Evolutionary conservation across 192 early-diverging fungal genomes (phyloP).

Genomic region (Coemansia furcata): DNA sequence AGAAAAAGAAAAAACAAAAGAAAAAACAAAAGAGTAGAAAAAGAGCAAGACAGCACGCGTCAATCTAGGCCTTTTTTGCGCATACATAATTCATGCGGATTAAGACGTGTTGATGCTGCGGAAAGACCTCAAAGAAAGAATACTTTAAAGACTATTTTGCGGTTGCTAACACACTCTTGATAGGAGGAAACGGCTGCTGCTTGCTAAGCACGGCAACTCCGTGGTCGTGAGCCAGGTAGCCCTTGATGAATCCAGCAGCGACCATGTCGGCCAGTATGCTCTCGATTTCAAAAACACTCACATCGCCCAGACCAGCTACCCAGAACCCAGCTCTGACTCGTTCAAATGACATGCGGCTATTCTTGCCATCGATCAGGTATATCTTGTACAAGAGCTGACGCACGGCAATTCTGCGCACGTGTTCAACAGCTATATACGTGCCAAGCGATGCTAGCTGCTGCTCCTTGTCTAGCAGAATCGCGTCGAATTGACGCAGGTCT

Average conservation of each 20-base stretch:
- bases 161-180: not conserved
- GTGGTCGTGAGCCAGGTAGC: conserved; percentile 83
- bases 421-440: conserved; percentile 81
- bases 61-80: not conserved
- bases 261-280: conserved; percentile 90
- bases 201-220: conserved; percentile 72
- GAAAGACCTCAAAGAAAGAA: not conserved
- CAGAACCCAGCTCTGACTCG: conserved; percentile 66
- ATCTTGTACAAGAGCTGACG: conserved; percentile 78
- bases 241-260: conserved; percentile 78
- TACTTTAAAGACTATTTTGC: not conserved
- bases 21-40: not conserved
- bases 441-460: conserved; percentile 61
- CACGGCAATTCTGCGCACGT: conserved; percentile 66
- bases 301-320: conserved; percentile 51
- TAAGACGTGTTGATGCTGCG: not conserved
- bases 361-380: conserved; percentile 56
- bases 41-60: not conserved
- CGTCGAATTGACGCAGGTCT: conserved; percentile 74
- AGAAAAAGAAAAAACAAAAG: not conserved
- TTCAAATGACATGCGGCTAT: conserved; percentile 59
- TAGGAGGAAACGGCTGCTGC: conserved; percentile 73
- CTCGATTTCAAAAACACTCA: conserved; percentile 73
- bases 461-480: conserved; percentile 57
- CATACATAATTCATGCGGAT: not conserved